Base-by-base conservation (phyloP, 1,139 yeast species). In the Nakaseomyces bracarensis region DNA sequence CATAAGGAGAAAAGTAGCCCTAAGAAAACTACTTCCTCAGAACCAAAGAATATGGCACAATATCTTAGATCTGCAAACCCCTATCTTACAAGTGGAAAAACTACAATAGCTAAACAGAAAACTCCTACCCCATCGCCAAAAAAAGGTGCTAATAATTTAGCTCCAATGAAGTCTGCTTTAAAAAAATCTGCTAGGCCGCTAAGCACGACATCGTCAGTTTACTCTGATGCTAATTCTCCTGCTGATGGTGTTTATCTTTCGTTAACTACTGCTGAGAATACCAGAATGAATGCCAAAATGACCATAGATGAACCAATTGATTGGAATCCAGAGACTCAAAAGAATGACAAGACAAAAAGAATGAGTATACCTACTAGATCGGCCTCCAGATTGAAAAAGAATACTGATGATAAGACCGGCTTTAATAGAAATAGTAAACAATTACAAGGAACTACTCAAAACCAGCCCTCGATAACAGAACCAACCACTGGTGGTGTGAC, bases 251-350 rank as follows among this genome's bases (percentile, higher is more conserved):
- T 82, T 0, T 80, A 81, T 51, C 59, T 80, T 39, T 77, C 85
- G 0, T 63, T 80, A 43, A 72, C 87, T 1, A 82, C 93, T 0
- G 87, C 89, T 1, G 87, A 82, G 55, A 82, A 82, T 58, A 82
- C 93, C 0, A 69, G 87, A 46, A 55, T 80, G 44, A 82, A 82
- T 59, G 81, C 87, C 1, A 74, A 76, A 57, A 58, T 76, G 38
- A 69, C 79, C 3, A 36, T 36, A 5, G 57, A 73, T 0, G 60
- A 37, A 39, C 18, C 41, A 20, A 10, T 33, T 21, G 38, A 35
- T 16, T 25, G 29, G 28, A 19, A 35, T 35, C 34, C 39, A 27
- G 20, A 25, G 16, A 31, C 33, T 22, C 39, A 38, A 31, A 29
- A 21, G 13, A 29, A 33, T 1, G 38, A 29, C 3, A 38, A 39